Percentiles rank a stretch among this genome's conserved stretches.
These are phyloP conservation scores for Spergularia marina DNA, from an alignment of 148 eudicot species.

Conservation along the genomic window DNA sequence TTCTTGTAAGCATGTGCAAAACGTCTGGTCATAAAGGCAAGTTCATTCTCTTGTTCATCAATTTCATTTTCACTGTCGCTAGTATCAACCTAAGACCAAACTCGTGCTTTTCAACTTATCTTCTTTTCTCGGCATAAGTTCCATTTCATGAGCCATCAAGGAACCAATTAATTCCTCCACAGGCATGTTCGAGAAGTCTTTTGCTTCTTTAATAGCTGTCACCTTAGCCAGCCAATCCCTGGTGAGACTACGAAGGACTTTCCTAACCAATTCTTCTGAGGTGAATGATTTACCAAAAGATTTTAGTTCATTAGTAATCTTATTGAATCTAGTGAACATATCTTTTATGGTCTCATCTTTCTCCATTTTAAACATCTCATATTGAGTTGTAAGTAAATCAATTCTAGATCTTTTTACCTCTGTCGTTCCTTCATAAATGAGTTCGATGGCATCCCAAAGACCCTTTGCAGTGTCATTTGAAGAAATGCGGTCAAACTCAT, in stretches of 20 bases:
- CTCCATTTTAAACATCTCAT: background rate
- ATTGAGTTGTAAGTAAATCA: background rate
- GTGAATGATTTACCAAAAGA: background rate
- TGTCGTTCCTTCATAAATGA: background rate
- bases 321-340: background rate
- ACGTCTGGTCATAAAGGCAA: no score
- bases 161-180: no score
- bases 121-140: no score
- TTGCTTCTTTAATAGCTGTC: background rate
- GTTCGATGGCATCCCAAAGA: background rate
- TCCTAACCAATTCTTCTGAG: background rate
- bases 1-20: no score
- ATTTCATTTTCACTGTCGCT: no score
- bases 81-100: no score
- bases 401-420: background rate
- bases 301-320: background rate
- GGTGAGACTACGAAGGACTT: background rate
- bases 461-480: no score
- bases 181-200: background rate
- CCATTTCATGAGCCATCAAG: no score
- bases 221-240: background rate
- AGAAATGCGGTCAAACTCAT: no score
- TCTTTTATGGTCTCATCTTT: background rate
- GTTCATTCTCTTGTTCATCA: no score
- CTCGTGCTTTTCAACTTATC: no score